Evolutionary conservation across 1,284 basidiomycete genomes (phyloP), one percentile per base, ranked within the genome.

Genomic region (Calocybe gambosa): DNA sequence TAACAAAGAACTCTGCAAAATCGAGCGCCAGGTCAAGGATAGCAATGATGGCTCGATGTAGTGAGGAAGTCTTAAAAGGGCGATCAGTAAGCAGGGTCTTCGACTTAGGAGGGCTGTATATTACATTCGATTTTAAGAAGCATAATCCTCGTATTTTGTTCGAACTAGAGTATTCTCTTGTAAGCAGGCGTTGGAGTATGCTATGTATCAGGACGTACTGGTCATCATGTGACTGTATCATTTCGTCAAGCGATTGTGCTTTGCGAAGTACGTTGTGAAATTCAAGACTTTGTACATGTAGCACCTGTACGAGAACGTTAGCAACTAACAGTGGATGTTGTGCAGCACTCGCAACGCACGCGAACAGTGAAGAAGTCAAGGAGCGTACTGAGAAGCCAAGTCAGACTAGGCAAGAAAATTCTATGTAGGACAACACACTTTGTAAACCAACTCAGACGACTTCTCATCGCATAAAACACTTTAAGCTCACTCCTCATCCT

Each of bases 401-500:
- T 60, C 43, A 52, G 47, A 15, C 39, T 36, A 23, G n/a, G 15
- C 23, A 36, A 37, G 13, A 13, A 40, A 13, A 45, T 33, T 4
- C 33, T 18, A 15, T 23, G n/a, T 5, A 29, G 28, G 13, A 21
- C 10, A 16, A 72, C 86, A 59, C 58, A 91, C 89, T 89, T 87
- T 57, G 89, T 73, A 53, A 92, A 82, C 90, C 90, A 93, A 42
- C 78, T 80, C 45, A 92, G 56, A 46, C 82, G 80, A 52, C 82
- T 81, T 50, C 88, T 67, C 65, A 90, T 75, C 0, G 80, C 80
- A 62, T 88, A 86, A 54, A 90, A 78, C 13, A 71, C 69, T 62
- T 85, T 85, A 52, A 84, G 51, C 41, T 80, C 78, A 20, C 65
- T 64, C 33, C 59, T 65, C 43, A 68, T 46, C 43, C 56, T 41